Conservation (phyloP, 768 basidiomycete species). For the Mycena galericulata region DNA sequence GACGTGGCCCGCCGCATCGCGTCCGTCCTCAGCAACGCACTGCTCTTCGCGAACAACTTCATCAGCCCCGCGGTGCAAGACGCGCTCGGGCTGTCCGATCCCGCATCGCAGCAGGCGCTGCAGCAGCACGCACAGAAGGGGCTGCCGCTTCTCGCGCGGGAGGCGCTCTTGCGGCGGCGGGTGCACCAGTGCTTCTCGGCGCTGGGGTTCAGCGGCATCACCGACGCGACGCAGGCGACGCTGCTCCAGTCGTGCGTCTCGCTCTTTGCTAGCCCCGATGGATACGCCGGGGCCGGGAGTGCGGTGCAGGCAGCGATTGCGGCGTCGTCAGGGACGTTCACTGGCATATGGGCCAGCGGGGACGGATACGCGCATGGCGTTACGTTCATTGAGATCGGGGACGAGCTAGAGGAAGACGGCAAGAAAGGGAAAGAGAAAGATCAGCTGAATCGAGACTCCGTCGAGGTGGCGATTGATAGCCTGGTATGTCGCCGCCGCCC, state of each 20-base stretch:
- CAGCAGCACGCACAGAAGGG: slow-evolving; percentile 47
- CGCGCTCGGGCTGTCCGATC: slow-evolving; percentile 51
- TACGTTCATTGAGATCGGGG: slow-evolving; percentile 70
- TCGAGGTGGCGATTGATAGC: slow-evolving; percentile 83
- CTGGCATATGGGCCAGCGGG: slow-evolving; percentile 84
- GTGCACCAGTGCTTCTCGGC: slow-evolving; percentile 91
- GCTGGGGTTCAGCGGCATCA: slow-evolving; percentile 82
- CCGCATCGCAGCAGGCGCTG: slow-evolving; percentile 22
- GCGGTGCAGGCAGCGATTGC: slow-evolving; percentile 93
- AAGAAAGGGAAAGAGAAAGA: slow-evolving; percentile 57
- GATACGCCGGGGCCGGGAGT: slow-evolving; percentile 72
- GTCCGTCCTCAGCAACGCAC: slow-evolving; percentile 87
- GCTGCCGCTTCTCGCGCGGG: slow-evolving; percentile 78
- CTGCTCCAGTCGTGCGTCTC: slow-evolving; percentile 85
- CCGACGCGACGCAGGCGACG: slow-evolving; percentile 84
- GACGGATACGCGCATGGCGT: slow-evolving; percentile 96
- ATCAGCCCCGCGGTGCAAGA: slow-evolving; percentile 79
- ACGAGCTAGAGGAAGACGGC: slow-evolving; percentile 52
- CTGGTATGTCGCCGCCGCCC: slow-evolving; percentile 59
- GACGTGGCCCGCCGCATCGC: slow-evolving; percentile 93
- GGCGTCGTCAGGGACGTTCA: slow-evolving; percentile 85
- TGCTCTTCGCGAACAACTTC: slow-evolving; percentile 91
- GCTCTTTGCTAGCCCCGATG: slow-evolving; percentile 89
- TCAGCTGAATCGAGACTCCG: slow-evolving; percentile 77
- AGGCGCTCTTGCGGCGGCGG: slow-evolving; percentile 85